These are phyloP conservation scores for Tetrapisispora namnaoensis DNA, from an alignment of 805 yeast species.

Conservation along the genomic window DNA sequence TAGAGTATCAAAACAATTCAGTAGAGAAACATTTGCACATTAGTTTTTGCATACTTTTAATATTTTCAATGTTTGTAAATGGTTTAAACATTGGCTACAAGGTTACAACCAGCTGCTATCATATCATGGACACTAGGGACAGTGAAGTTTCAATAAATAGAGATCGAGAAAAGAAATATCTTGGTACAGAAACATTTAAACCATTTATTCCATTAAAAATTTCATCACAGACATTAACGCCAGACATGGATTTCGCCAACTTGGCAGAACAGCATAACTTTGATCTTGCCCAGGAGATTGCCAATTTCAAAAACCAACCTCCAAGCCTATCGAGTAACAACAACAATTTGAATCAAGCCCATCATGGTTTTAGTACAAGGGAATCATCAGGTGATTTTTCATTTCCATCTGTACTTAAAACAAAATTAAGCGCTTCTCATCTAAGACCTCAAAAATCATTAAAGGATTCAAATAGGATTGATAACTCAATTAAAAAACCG, in stretches of 20 bases:
- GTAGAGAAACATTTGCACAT: constrained; percentile 10
- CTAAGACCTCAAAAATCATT: not conserved
- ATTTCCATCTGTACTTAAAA: constrained; percentile 21
- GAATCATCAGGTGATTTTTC: constrained; percentile 14
- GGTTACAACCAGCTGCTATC: not conserved
- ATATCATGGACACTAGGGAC: not conserved
- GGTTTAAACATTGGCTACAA: constrained; percentile 14
- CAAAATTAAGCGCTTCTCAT: constrained; percentile 8
- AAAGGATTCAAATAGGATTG: not conserved
- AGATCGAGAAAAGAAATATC: constrained; percentile 1
- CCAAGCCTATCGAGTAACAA: no score
- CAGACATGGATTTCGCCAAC: constrained; percentile 16
- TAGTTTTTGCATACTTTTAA: constrained; percentile 13
- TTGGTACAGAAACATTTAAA: constrained; percentile 1
- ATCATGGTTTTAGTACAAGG: not conserved
- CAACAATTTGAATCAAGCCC: not conserved
- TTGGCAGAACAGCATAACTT: not conserved
- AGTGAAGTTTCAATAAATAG: not conserved
- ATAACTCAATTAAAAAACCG: not conserved
- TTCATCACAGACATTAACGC: constrained; percentile 28
- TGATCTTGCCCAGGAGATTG: not conserved
- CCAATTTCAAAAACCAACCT: not conserved
- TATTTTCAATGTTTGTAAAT: constrained; percentile 15
- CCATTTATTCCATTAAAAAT: constrained; percentile 22
- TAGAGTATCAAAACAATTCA: not conserved